phyloP scores from a whole-genome alignment of 192 early-diverging fungal genomes.

The Dimargaris cristalligena region DNA sequence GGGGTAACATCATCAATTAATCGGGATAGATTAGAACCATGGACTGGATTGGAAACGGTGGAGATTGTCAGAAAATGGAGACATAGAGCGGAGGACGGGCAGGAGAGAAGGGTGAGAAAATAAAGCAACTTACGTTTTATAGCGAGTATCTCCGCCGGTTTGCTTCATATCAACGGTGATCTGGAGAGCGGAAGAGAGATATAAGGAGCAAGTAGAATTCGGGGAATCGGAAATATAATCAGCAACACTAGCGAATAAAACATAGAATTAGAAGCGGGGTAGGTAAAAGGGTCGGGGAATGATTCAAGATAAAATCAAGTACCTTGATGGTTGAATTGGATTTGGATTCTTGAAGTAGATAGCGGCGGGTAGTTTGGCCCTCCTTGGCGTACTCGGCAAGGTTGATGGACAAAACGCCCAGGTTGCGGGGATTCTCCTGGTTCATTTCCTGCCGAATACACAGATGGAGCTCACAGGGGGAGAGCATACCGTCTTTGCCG shows the following conservation, averaged over 20 bases:
- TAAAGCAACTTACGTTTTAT: constrained; percentile 13
- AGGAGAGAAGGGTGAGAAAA: not conserved
- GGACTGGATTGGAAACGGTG: too few relatives aligned
- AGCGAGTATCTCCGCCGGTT: constrained; percentile 17
- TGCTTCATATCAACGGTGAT: constrained; percentile 17
- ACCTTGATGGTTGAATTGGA: constrained; percentile 69
- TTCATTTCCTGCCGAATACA: constrained; percentile 49
- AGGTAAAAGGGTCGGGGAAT: too few relatives aligned
- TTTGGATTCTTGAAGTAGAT: constrained; percentile 51
- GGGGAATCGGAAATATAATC: too few relatives aligned
- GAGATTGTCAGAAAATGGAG: too few relatives aligned
- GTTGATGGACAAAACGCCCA: constrained; percentile 56
- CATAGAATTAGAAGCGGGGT: too few relatives aligned
- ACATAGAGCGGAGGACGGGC: not conserved
- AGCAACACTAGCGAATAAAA: too few relatives aligned
- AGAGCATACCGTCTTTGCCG: constrained; percentile 52
- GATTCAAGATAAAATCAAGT: constrained; percentile 11
- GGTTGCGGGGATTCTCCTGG: constrained; percentile 33
- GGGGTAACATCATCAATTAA: too few relatives aligned
- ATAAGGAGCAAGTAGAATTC: constrained; percentile 9
- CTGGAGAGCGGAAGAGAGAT: too few relatives aligned
- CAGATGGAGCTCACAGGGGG: constrained; percentile 55
- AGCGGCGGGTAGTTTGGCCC: constrained; percentile 30
- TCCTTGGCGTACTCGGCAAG: constrained; percentile 60
- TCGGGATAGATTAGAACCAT: too few relatives aligned